These are phyloP conservation scores for Volvox reticuliferus DNA, from an alignment of 139 green algal genomes.

Conservation along the genomic window DNA sequence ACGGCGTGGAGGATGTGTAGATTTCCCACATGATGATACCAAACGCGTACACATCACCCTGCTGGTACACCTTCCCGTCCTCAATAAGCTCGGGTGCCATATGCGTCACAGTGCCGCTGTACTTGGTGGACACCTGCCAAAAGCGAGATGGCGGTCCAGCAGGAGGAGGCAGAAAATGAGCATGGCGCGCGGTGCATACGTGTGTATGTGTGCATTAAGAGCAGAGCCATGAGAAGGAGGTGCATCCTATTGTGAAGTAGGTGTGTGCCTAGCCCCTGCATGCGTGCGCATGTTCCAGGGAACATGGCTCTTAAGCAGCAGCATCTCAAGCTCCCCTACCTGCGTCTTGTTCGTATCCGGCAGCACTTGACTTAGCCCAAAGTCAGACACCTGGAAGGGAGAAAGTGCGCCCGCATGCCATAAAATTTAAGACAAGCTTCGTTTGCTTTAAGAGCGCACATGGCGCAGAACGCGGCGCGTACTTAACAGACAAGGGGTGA, in stretches of 20 bases:
- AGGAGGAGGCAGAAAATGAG: not conserved
- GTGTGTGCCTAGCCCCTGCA: no score
- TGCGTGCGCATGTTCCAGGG: no score
- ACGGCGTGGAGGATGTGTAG: slow-evolving; percentile 62
- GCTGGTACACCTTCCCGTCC: slow-evolving; percentile 66
- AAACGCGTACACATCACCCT: slow-evolving; percentile 74
- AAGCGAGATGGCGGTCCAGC: not conserved
- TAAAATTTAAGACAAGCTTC: no score
- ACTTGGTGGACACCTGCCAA: slow-evolving; percentile 60
- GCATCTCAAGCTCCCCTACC: slow-evolving; percentile 29
- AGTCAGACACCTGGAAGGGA: slow-evolving; percentile 65
- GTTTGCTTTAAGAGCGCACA: no score
- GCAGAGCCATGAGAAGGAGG: no score
- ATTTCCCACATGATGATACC: slow-evolving; percentile 80
- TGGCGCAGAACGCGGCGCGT: no score
- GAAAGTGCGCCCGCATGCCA: no score
- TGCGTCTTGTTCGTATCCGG: slow-evolving; percentile 55
- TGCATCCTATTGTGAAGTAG: no score
- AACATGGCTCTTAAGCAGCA: no score
- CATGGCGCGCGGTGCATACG: not conserved
- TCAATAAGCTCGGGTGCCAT: slow-evolving; percentile 81
- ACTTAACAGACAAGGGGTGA: no score
- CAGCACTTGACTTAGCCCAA: slow-evolving; percentile 69
- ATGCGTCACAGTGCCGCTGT: slow-evolving; percentile 75
- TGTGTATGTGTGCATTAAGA: no score